Evolutionary conservation across 768 basidiomycete genomes (phyloP), one percentile per base, ranked within the genome.

Genomic region (Tephrocybe sp.): DNA sequence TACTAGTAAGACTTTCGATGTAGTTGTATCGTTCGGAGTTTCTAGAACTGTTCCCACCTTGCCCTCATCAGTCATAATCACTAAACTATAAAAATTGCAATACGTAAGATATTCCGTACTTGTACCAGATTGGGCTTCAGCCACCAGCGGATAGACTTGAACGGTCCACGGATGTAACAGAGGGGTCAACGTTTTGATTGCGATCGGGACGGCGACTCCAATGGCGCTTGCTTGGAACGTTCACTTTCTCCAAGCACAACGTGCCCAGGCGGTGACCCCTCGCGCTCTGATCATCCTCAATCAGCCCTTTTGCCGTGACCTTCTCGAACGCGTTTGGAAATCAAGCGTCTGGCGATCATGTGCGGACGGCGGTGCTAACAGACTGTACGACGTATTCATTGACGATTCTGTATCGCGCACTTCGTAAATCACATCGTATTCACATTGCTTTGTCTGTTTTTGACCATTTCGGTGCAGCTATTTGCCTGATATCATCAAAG

Each of bases 331-430:
- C 9, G 66, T 94, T 8, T 97, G 83, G 79, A 62, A 64, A 12
- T 65, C 74, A 11, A 72, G 70, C 9, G 58, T 65, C 44, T 82
- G 83, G 79, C 75, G 69, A 33, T 78, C 76, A 48, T 96, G 92
- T 63, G 93, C 93, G 2, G 93, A 96, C 58, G 93, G 93, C 25
- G 93, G 93, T 21, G 90, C 88, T 7, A 96, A 96, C 66, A 78
- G 89, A 14, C 68, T 98, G 25, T 80, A 84, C 58, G 94, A 97
- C 59, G 58, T 58, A 8, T 67, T 71, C 54, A 55, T 38, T 48
- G 51, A 56, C 49, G 51, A 59, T 46, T 42, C 37, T 3, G 47
- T 50, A 25, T 54, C 45, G 18, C 59, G 59, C 41, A 34, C 41
- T 24, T 25, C 36, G 53, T 61, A 37, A 23, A 56, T 32, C 50